Evolutionary conservation across 768 basidiomycete species (phyloP).

Genomic region (Royoungia palumana): DNA sequence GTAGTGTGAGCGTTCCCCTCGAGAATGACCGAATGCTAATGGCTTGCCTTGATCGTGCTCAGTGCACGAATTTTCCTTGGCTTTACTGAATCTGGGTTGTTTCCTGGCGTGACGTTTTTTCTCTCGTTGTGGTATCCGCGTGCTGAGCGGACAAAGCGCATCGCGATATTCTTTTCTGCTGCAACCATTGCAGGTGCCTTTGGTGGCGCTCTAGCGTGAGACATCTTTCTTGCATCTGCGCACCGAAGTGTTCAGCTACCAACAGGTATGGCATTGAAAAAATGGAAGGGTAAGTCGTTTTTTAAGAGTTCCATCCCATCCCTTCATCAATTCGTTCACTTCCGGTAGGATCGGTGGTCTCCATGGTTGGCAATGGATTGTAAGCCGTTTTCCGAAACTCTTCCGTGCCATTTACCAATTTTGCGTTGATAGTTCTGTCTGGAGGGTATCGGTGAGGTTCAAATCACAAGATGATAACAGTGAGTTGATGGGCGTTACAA

Average conservation of each 20-base stretch:
- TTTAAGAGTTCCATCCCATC: conserved; percentile 3
- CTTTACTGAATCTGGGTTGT: conserved; percentile 40
- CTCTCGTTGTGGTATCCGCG: conserved; percentile 55
- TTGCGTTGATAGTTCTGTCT: conserved; percentile 20
- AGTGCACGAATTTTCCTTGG: conserved; percentile 39
- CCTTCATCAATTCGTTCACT: not conserved
- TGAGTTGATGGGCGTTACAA: not conserved
- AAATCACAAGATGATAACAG: not conserved
- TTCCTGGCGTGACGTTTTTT: conserved; percentile 35
- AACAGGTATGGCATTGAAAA: conserved; percentile 30
- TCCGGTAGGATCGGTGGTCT: conserved; percentile 12
- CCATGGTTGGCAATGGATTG: conserved; percentile 30
- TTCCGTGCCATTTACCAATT: not conserved
- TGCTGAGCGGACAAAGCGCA: conserved; percentile 49
- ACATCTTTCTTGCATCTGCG: not conserved
- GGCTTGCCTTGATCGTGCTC: not conserved
- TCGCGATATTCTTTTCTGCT: conserved; percentile 58
- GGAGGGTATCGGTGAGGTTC: conserved; percentile 13
- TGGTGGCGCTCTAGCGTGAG: conserved; percentile 45
- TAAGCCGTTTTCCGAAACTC: conserved; percentile 4
- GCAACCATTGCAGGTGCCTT: conserved; percentile 49
- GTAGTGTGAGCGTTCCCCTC: conserved; percentile 20
- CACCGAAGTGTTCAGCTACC: not conserved
- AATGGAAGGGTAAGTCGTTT: conserved; percentile 29
- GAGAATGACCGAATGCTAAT: not conserved